Base-by-base conservation (phyloP, 2,329 filamentous ascomycete species). In the Phoma herbarum region DNA sequence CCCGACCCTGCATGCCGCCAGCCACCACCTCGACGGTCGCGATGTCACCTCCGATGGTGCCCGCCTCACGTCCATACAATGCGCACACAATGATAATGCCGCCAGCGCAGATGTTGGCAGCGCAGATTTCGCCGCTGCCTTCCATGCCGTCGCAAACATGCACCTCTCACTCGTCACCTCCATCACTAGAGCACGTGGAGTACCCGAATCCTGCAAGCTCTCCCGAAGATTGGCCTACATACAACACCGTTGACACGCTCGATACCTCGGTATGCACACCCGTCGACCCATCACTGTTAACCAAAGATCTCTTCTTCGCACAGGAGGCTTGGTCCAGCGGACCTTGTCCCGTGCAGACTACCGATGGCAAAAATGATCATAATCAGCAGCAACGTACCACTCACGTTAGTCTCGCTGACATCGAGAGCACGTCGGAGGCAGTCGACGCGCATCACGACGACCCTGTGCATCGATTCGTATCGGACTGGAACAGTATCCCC, bases 31-130 rank as follows among this genome's bases (percentile, higher is more conserved):
- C 37, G 12, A 8, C 28, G 29, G 12, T 33, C 14, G 26, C 20
- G 4, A 37, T 57, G 48, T 59, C 56, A 18, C 49, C 56, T 48
- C 50, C 50, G 2, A 18, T 35, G 3, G 22, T 39, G 7, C 2
- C 8, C 4, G 35, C 55, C 8, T 1, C 55, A 16, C 49, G 18
- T 10, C 11, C 22, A 9, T 29, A 42, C n/a, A 43, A 48, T 16
- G 6, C 25, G 2, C 29, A 52, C 33, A 4, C 16, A 14, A 42
- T 43, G 7, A n/a, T 43, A 16, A 18, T 23, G 18, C 35, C 47
- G 5, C 23, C 23, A 12, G 47, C 47, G 10, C 33, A 29, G 6
- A 58, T 52, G n/a, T 12, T 29, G 39, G 42, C 43, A 23, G 6
- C 46, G 31, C 53, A 51, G 3, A 12, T 12, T 14, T 58, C n/a